phyloP scores from a whole-genome alignment of 345 rosid genomes.

The Melaleuca alternifolia region DNA sequence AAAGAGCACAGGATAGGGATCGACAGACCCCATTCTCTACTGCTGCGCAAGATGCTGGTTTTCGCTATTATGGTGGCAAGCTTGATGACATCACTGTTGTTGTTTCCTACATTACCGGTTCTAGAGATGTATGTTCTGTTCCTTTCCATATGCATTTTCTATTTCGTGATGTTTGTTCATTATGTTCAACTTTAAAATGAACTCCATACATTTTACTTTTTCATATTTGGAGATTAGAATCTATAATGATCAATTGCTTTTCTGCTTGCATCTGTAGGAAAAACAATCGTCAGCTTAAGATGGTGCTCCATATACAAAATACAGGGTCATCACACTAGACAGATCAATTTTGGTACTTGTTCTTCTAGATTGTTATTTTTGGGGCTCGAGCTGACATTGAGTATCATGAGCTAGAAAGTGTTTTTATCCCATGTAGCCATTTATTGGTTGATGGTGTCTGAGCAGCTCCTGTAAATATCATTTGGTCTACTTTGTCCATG shows the following conservation, averaged over 20 bases:
- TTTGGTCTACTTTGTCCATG: neutral
- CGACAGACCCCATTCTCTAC: slow-evolving; percentile 98
- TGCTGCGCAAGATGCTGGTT: slow-evolving; percentile 97
- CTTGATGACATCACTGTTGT: slow-evolving; percentile 98
- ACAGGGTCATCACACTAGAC: neutral
- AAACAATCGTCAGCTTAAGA: neutral
- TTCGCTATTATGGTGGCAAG: slow-evolving; percentile 97
- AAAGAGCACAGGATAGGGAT: slow-evolving; percentile 82
- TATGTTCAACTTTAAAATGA: neutral
- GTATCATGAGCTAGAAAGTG: neutral
- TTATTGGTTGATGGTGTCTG: neutral
- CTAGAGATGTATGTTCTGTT: slow-evolving; percentile 20
- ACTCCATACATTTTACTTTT: neutral
- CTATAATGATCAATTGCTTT: neutral
- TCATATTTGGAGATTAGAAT: neutral
- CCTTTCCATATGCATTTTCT: neutral
- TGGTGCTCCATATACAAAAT: neutral
- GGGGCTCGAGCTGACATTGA: neutral
- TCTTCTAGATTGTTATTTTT: neutral
- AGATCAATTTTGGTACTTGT: neutral
- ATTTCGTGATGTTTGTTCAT: neutral
- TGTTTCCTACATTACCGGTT: slow-evolving; percentile 62
- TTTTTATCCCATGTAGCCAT: neutral
- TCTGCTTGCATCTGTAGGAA: neutral
- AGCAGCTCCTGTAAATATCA: neutral